These are phyloP conservation scores for Penicillium sp. DNA, from an alignment of 2,329 filamentous ascomycete species.

Conservation along the genomic window DNA sequence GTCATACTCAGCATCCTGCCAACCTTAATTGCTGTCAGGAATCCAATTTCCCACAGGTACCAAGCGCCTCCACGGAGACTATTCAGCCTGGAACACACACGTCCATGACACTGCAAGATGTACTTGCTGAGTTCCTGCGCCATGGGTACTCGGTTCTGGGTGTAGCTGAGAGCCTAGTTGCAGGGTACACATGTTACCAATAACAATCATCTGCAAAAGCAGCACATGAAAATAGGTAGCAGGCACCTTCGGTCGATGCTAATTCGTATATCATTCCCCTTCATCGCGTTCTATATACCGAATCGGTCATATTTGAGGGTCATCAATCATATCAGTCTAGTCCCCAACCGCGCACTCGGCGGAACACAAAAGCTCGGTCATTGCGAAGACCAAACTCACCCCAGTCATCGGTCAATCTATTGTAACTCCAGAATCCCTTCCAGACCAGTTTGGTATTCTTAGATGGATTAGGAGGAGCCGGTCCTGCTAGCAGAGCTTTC, in stretches of 20 bases:
- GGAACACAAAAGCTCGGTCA: conserved; percentile 59
- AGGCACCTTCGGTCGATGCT: no score
- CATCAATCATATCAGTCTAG: conserved; percentile 32
- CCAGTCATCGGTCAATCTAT: conserved; percentile 85
- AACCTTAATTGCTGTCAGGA: no score
- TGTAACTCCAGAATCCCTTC: conserved; percentile 89
- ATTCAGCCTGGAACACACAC: conserved; percentile 14
- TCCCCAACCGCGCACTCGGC: conserved; percentile 59
- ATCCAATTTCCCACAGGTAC: no score
- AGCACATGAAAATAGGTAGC: no score
- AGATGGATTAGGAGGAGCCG: conserved; percentile 41
- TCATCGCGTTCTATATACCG: conserved; percentile 1
- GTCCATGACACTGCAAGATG: conserved; percentile 15
- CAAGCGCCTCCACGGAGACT: conserved; percentile 12
- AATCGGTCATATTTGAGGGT: conserved; percentile 1
- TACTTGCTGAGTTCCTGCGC: conserved; percentile 11
- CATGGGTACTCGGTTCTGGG: conserved; percentile 11
- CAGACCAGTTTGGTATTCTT: conserved; percentile 85
- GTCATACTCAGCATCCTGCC: no score
- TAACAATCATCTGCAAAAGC: no score
- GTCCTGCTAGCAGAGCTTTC: conserved; percentile 42
- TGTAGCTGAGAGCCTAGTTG: not conserved
- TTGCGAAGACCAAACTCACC: conserved; percentile 69
- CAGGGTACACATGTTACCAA: no score
- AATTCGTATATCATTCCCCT: not conserved